These are phyloP conservation scores for Exutisphaerella laricina DNA, from an alignment of 2,329 filamentous ascomycete genomes.

Conservation along the genomic window DNA sequence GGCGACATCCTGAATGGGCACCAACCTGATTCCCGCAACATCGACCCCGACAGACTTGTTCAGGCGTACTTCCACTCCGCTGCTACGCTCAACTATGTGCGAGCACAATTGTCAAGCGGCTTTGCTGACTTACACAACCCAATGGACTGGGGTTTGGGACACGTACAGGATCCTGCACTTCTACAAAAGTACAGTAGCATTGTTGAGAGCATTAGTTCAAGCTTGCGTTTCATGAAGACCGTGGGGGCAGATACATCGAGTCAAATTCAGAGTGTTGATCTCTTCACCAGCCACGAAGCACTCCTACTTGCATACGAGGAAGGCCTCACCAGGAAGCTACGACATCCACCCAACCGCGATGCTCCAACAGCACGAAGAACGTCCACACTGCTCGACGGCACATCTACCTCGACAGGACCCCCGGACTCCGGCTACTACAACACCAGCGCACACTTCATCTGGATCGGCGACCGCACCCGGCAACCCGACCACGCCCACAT, in stretches of 20 bases:
- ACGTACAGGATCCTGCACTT: slow-evolving; percentile 76
- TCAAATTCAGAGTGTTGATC: slow-evolving; percentile 82
- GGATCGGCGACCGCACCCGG: slow-evolving; percentile 94
- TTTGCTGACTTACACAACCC: slow-evolving; percentile 92
- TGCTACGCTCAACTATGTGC: slow-evolving; percentile 88
- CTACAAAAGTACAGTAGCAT: slow-evolving; percentile 82
- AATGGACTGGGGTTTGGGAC: slow-evolving; percentile 89
- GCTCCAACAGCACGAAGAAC: slow-evolving; percentile 8
- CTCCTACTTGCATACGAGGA: slow-evolving; percentile 93
- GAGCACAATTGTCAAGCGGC: slow-evolving; percentile 75
- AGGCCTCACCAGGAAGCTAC: slow-evolving; percentile 70
- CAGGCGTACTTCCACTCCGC: slow-evolving; percentile 94
- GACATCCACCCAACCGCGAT: slow-evolving; percentile 51
- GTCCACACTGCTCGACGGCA: neutral
- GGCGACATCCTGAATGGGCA: slow-evolving; percentile 96
- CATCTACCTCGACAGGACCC: slow-evolving; percentile 2
- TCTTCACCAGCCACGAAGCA: slow-evolving; percentile 94
- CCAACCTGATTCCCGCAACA: slow-evolving; percentile 64
- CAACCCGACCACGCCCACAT: slow-evolving; percentile 91
- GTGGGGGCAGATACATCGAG: slow-evolving; percentile 82
- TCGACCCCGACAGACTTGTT: slow-evolving; percentile 79
- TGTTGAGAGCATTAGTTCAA: slow-evolving; percentile 77
- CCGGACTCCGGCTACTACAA: slow-evolving; percentile 70
- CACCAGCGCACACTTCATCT: slow-evolving; percentile 93
- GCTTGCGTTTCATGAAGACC: slow-evolving; percentile 82